Evolutionary conservation across 495 filamentous ascomycete genomes (phyloP).

Genomic region (Filosporella fistucella): DNA sequence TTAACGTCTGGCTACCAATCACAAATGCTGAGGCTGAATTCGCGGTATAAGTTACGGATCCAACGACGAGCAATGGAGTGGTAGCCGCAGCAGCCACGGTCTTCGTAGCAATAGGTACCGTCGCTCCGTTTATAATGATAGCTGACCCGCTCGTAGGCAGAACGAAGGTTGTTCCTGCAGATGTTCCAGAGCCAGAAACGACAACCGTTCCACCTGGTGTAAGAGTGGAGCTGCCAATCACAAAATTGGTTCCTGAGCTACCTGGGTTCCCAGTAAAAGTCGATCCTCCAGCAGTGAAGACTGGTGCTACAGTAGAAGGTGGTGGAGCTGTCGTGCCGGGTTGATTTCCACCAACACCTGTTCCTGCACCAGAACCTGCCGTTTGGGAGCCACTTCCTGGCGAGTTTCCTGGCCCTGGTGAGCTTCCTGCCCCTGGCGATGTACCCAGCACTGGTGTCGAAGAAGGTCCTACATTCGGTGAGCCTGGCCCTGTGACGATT

Average conservation of each 20-base stretch:
- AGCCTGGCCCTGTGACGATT: no score
- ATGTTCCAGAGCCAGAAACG: neutral
- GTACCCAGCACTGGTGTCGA: no score
- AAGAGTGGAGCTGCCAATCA: conserved; percentile 5
- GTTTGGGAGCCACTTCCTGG: no score
- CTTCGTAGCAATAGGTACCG: neutral
- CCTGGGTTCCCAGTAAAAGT: neutral
- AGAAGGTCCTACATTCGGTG: no score
- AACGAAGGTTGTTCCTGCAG: neutral
- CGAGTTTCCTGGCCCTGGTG: no score
- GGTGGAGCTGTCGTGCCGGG: no score
- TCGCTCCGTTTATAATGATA: neutral
- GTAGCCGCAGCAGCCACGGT: neutral
- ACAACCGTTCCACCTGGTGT: conserved; percentile 5
- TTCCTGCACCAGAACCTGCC: no score
- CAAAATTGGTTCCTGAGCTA: neutral
- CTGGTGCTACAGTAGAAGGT: no score
- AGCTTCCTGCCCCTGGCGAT: no score
- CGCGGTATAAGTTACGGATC: neutral
- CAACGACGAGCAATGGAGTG: conserved; percentile 1
- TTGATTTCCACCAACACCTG: no score
- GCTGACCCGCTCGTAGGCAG: neutral
- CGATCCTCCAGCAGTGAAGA: neutral
- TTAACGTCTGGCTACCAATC: conserved; percentile 1
- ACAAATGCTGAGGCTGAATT: conserved; percentile 3